These are phyloP conservation scores for Termitomyces heimii DNA, from an alignment of 768 basidiomycete genomes.

Conservation along the genomic window DNA sequence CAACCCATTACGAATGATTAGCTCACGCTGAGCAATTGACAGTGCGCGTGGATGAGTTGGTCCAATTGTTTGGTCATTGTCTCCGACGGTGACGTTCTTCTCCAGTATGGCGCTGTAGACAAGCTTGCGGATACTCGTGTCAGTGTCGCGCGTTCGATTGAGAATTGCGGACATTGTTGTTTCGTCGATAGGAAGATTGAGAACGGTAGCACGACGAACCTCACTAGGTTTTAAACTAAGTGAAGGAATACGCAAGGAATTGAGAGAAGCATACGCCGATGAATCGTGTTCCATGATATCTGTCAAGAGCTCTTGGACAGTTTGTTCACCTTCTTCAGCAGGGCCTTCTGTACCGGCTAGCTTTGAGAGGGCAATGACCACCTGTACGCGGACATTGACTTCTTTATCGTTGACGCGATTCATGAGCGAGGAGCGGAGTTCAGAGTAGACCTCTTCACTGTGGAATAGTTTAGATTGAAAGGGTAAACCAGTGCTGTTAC, in stretches of 20 bases:
- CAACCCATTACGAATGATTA: slow-evolving; percentile 75
- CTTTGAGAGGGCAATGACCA: slow-evolving; percentile 73
- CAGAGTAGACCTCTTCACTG: slow-evolving; percentile 72
- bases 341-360: slow-evolving; percentile 67
- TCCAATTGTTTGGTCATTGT: slow-evolving; percentile 36
- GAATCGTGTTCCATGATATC: slow-evolving; percentile 68
- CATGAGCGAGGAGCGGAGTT: slow-evolving; percentile 57
- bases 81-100: slow-evolving; percentile 24
- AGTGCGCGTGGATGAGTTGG: slow-evolving; percentile 61
- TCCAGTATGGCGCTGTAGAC: slow-evolving; percentile 61
- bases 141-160: slow-evolving; percentile 73
- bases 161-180: slow-evolving; percentile 63
- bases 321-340: slow-evolving; percentile 39
- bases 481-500: slow-evolving; percentile 20
- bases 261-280: slow-evolving; percentile 52
- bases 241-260: not conserved
- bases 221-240: slow-evolving; percentile 44
- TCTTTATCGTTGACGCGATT: slow-evolving; percentile 82
- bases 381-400: slow-evolving; percentile 66
- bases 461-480: not conserved
- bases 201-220: slow-evolving; percentile 74
- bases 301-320: slow-evolving; percentile 55
- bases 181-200: slow-evolving; percentile 57
- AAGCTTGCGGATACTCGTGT: slow-evolving; percentile 65
- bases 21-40: slow-evolving; percentile 67